phyloP scores from a whole-genome alignment of 495 filamentous ascomycete species.

The Penicillium silybi region DNA sequence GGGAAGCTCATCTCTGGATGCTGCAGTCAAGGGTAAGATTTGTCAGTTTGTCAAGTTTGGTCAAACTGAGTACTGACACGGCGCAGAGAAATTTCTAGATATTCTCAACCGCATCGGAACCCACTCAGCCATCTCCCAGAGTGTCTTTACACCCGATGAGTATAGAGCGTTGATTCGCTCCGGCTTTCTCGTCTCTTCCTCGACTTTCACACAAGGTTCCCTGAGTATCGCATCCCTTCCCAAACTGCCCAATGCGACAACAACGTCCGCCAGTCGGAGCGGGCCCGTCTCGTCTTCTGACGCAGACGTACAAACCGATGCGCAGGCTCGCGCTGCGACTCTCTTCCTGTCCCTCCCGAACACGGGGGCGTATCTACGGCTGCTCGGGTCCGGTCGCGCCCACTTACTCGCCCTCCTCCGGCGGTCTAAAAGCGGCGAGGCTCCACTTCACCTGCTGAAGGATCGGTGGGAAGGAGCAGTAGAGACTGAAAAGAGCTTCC shows the following conservation, averaged over 20 bases:
- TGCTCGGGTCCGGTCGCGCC: constrained; percentile 61
- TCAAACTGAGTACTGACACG: not conserved
- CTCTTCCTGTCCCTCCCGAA: constrained; percentile 68
- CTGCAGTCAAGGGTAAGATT: constrained; percentile 43
- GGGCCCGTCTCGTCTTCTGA: constrained; percentile 9
- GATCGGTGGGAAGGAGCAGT: constrained; percentile 82
- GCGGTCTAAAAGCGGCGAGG: constrained; percentile 62
- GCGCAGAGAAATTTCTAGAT: constrained; percentile 48
- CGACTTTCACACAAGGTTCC: constrained; percentile 40
- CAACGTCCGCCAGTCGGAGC: constrained; percentile 54
- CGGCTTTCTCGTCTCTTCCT: constrained; percentile 66
- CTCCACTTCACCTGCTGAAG: constrained; percentile 59
- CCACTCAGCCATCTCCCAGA: constrained; percentile 45
- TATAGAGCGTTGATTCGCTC: constrained; percentile 58
- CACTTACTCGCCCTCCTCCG: constrained; percentile 63
- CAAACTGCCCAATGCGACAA: constrained; percentile 38
- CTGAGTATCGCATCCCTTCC: constrained; percentile 53
- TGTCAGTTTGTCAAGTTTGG: not conserved
- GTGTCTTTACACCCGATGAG: constrained; percentile 48
- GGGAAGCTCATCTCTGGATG: constrained; percentile 38
- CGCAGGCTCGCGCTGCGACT: constrained; percentile 33
- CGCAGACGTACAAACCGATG: constrained; percentile 18
- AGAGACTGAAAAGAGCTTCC: constrained; percentile 51
- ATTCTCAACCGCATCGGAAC: constrained; percentile 54
- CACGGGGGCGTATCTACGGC: constrained; percentile 67